phyloP scores from a whole-genome alignment of 2,329 filamentous ascomycete species.

The Fusarium sp. region DNA sequence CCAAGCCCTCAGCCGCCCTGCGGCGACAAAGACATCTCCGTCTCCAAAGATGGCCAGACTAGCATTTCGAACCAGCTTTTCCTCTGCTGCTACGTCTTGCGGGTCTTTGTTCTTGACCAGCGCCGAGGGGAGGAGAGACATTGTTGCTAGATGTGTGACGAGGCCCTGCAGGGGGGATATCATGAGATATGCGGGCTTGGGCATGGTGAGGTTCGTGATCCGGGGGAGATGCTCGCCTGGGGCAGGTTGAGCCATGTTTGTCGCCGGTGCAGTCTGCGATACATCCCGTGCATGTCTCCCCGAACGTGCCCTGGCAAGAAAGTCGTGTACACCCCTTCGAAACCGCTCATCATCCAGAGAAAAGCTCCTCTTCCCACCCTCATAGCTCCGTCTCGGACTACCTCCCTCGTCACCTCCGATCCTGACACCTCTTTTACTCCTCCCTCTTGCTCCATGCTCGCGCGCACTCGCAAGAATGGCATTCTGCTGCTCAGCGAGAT shows the following conservation, averaged over 20 bases:
- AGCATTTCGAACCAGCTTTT: conserved; percentile 65
- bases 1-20: conserved; percentile 74
- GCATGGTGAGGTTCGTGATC: conserved; percentile 49
- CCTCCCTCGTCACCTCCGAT: conserved; percentile 61
- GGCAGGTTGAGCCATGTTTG: conserved; percentile 15
- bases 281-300: conserved; percentile 30
- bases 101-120: conserved; percentile 38
- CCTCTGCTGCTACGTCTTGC: conserved; percentile 52
- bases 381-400: conserved; percentile 52
- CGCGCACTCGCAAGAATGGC: conserved; percentile 52
- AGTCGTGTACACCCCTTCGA: conserved; percentile 57
- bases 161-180: conserved; percentile 73
- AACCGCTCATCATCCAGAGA: conserved; percentile 59
- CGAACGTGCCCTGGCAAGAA: conserved; percentile 54
- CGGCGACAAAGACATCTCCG: conserved; percentile 76
- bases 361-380: conserved; percentile 48
- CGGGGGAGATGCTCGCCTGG: conserved; percentile 43
- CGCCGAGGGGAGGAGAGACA: conserved; percentile 60
- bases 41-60: conserved; percentile 80
- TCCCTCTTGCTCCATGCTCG: conserved; percentile 41
- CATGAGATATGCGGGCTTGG: conserved; percentile 65
- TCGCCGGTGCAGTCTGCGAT: conserved; percentile 18
- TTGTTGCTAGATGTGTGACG: conserved; percentile 68
- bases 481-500: conserved; percentile 71
- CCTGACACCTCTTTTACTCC: conserved; percentile 53